Conservation (phyloP, 306 rosid species). For the Amphicarpaea edgeworthii region DNA sequence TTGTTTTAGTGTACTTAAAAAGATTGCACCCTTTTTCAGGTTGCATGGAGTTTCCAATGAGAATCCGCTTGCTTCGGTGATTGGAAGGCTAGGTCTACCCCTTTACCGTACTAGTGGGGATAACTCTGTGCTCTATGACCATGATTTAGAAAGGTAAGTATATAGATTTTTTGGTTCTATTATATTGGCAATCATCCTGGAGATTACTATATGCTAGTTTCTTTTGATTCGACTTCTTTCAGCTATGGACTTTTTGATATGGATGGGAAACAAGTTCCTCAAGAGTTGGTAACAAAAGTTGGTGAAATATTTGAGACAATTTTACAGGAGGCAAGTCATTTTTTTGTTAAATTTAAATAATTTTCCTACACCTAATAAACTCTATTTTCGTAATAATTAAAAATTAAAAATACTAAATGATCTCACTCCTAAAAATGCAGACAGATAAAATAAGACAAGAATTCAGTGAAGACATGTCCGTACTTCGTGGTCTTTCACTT, state of each 20-base stretch:
- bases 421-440: conserved; percentile 55
- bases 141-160: conserved; percentile 84
- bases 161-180: no score
- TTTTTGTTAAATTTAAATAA: conserved; percentile 1
- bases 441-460: conserved; percentile 77
- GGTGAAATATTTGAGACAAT: conserved; percentile 80
- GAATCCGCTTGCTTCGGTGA: conserved; percentile 90
- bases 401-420: not conserved
- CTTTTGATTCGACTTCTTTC: conserved; percentile 42
- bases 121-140: conserved; percentile 92
- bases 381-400: not conserved
- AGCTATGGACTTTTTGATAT: conserved; percentile 94
- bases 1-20: not conserved
- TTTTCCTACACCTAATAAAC: not conserved
- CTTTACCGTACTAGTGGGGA: conserved; percentile 93
- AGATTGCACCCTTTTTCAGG: conserved; percentile 73
- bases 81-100: conserved; percentile 89
- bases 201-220: conserved; percentile 12
- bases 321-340: conserved; percentile 70
- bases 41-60: conserved; percentile 92
- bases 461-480: conserved; percentile 70
- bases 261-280: conserved; percentile 95
- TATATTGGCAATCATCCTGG: not conserved
- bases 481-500: conserved; percentile 72
- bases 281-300: conserved; percentile 83